These are phyloP conservation scores for Cladosporium sp. DNA, from an alignment of 2,329 filamentous ascomycete species.

Conservation along the genomic window DNA sequence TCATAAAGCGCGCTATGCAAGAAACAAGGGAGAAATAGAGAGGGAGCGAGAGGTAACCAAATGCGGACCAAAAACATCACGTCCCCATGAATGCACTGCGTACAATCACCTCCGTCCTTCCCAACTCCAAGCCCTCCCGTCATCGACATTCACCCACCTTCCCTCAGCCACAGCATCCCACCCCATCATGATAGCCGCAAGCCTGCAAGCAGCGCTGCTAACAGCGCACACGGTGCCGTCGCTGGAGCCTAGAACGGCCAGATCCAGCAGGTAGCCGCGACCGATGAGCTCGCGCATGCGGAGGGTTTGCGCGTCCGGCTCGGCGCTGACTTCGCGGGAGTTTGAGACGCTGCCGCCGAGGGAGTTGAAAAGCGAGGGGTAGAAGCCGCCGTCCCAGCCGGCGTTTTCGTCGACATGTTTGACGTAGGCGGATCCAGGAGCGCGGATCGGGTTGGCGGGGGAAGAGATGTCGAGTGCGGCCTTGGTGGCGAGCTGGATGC, in stretches of 20 bases:
- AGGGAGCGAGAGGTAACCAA: no score
- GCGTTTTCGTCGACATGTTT: slow-evolving; percentile 71
- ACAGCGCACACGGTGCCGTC: slow-evolving; percentile 75
- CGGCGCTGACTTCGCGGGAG: not conserved
- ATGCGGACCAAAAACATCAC: not conserved
- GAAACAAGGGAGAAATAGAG: not conserved
- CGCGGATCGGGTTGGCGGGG: slow-evolving; percentile 25
- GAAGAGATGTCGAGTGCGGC: slow-evolving; percentile 38
- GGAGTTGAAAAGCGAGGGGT: slow-evolving; percentile 74
- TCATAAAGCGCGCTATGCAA: not conserved
- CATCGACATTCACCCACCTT: slow-evolving; percentile 77
- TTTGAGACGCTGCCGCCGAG: slow-evolving; percentile 48
- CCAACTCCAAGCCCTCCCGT: slow-evolving; percentile 41
- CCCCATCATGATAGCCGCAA: slow-evolving; percentile 82
- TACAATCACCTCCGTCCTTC: slow-evolving; percentile 23
- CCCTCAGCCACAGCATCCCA: slow-evolving; percentile 64
- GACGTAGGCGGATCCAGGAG: slow-evolving; percentile 51
- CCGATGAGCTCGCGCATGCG: slow-evolving; percentile 69
- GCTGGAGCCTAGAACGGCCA: slow-evolving; percentile 66
- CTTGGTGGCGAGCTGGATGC: slow-evolving; percentile 71
- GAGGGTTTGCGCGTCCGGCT: slow-evolving; percentile 46
- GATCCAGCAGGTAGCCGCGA: slow-evolving; percentile 76
- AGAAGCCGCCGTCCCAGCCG: slow-evolving; percentile 89
- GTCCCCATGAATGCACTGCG: not conserved
- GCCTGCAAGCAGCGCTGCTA: slow-evolving; percentile 61